Base-by-base conservation (phyloP, 176 grass and related monocot genomes). In the Elaeis guineensis region DNA sequence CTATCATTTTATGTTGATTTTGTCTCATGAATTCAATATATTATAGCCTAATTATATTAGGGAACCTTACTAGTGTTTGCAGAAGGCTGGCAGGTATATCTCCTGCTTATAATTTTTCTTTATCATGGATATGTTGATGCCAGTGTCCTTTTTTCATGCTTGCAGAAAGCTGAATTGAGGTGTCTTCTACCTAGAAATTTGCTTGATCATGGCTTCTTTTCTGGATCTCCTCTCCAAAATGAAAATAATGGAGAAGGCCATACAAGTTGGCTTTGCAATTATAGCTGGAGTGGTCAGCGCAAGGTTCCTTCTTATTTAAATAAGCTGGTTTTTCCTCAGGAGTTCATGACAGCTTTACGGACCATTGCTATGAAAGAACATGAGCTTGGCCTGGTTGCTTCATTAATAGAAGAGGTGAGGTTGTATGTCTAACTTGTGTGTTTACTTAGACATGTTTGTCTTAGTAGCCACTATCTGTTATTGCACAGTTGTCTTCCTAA, bases 281-380 rank as follows among this genome's bases (percentile, higher is more conserved):
- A 80, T 67, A 96, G 83, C 62, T 96, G 83, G 86, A 96, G 92
- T 30, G 83, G 83, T 53, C 75, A 81, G 64, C 86, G 91, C 55
- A 87, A 82, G 71, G 83, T 79, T 71, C 86, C 91, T 59, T 80
- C 86, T 44, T 96, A 90, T 76, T 56, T 96, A 58, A 51, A 77
- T 17, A 85, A 86, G 77, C 35, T 80, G 55, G 72, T 87, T 25
- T 90, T 96, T 69, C 83, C 91, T 66, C 83, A 90, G 39, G 83
- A 90, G 55, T 96, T 96, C 70, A 62, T 90, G 21, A 59, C 64
- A 62, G 73, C 83, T 14, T 66, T 96, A 1, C 78, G 91, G 23
- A 96, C 91, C 0, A 77, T 96, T 76, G 72, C 91, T n/a, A 87
- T 96, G 91, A 75, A 96, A 82, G 86, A 96, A 65, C 57, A 84